Evolutionary conservation across 139 green algal genomes (phyloP), one percentile per base, ranked within the genome.

Genomic region (Asterochloris erici): DNA sequence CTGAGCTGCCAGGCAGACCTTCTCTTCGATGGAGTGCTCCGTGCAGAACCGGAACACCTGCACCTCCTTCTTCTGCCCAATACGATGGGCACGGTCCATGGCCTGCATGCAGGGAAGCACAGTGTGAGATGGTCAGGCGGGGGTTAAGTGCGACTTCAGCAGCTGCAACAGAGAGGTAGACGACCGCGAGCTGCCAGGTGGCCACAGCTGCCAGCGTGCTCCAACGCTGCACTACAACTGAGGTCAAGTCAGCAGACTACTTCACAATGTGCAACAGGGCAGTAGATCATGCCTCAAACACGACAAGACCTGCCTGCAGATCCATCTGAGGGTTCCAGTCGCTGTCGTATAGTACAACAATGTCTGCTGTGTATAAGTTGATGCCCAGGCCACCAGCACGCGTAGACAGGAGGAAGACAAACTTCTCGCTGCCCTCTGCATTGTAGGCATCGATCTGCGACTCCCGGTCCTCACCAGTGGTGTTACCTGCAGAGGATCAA

Each of bases 31-130:
- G 54, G 90, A 94, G 90, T 96, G 93, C 86, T 99, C 97, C 63
- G 94, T 97, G 91, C 95, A 98, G 84, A 99, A 97, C 27, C 97
- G 91, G 93, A 98, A 99, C 61, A 99, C 90, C 89, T 97, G 93
- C 86, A 99, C 97, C 90, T 99, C 97, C 90, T 98, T 99, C 91
- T 98, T 99, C 91, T 99, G 97, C 17, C 97, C 97, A 83, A 99
- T 99, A 68, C 97, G 94, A 84, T 99, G 97, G 15, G 97, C 97
- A 21, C 97, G 89, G 81, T 99, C 97, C 97, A 99, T 99, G 64
- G 97, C 97, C 91, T 99, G 93, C 73, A 92, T n/a, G 16, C 11
- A 79, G 74, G 16, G 38, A 78, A 19, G 12, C 16, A 11, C 4
- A 76, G 23, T 54, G 38, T 54, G 38, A 54, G 38, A 54, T 54